Percentiles rank a stretch among this genome's conserved stretches.
phyloP scores from a whole-genome alignment of 129 eudicot species.

The Flaveria robusta region DNA sequence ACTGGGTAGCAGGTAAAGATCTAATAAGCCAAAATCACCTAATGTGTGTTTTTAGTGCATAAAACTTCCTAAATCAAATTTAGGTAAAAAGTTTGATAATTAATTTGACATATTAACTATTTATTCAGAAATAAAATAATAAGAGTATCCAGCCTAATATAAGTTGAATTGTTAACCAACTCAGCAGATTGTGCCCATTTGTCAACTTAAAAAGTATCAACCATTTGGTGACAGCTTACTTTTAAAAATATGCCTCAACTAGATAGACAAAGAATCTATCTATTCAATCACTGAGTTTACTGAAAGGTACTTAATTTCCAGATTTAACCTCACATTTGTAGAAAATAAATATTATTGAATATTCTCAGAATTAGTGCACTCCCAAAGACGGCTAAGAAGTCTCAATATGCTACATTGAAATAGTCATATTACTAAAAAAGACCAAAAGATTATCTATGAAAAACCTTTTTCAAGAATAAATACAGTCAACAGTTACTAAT shows the following conservation, averaged over 20 bases:
- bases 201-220: background rate
- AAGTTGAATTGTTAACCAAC: background rate
- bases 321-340: background rate
- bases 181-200: background rate
- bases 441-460: background rate
- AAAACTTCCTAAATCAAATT: background rate
- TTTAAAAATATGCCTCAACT: too few species aligned
- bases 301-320: background rate
- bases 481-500: background rate
- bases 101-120: background rate
- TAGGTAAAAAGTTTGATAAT: too few species aligned
- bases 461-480: background rate
- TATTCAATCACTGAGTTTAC: background rate
- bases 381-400: background rate
- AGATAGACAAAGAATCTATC: background rate
- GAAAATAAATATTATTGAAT: background rate
- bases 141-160: background rate
- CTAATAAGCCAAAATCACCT: background rate
- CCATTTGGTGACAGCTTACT: background rate
- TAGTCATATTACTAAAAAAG: background rate
- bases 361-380: background rate
- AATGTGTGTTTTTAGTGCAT: background rate
- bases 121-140: background rate
- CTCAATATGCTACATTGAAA: too few species aligned
- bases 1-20: too few species aligned